Base-by-base conservation (phyloP, 257 asterid species). In the Nicotiana noctiflora region DNA sequence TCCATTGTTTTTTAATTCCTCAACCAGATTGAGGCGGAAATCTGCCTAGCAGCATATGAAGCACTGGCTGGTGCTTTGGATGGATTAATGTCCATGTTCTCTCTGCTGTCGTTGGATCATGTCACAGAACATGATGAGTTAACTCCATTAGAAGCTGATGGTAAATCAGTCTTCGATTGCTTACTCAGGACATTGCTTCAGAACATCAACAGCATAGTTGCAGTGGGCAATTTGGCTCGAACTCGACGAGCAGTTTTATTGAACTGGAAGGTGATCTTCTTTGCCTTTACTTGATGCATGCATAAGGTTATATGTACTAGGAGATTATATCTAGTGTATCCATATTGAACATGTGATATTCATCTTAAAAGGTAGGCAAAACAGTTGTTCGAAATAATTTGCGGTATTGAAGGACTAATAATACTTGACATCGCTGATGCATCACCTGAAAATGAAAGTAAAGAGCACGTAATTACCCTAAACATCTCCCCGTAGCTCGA, bases 241-340 rank as follows among this genome's bases (percentile, higher is more conserved):
- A 68, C 94, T 51, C 90, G 99, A 31, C 88, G 97, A 80, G 97
- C 99, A 85, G 74, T 95, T 88, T 84, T 95, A 86, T 86, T 93
- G 88, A 92, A 90, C 81, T 92, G 92, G 92, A 95, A 95, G 97
- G 97, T 92, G 79, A 82, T 81, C 83, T 76, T 62, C 14, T 40
- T 77, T 76, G 63, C 68, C 81, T 82, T 37, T 80, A 59, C 78
- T 68, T 84, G 80, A 52, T 78, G 18, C 53, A 52, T 79, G 79
- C 72, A 81, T 49, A 31, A 51, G 15, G 68, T 46, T 31, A 44
- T 61, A 37, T 79, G 25, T 34, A 32, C 59, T 27, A 59, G 56
- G 75, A 59, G 61, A 59, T 61, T 65, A 46, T 79, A 61, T 79
- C 70, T 74, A 46, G 61, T 74, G 25, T 74, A 18, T 56, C 23